These are phyloP conservation scores for Knoxdaviesia proteae DNA, from an alignment of 2,329 filamentous ascomycete genomes.

Conservation along the genomic window DNA sequence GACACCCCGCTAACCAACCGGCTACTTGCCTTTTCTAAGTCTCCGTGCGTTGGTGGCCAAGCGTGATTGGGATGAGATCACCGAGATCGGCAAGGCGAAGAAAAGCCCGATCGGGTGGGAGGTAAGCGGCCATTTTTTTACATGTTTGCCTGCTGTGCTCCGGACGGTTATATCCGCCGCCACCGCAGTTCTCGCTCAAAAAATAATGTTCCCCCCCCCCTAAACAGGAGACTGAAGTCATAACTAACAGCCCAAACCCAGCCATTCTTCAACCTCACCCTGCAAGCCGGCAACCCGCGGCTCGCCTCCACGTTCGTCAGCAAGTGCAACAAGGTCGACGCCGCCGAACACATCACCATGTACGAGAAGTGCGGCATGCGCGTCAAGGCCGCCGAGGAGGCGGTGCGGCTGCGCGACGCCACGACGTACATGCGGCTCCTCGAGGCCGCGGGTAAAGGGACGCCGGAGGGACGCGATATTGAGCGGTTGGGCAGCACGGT, in stretches of 20 bases:
- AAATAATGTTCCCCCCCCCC: neutral
- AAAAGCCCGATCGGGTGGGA: slow-evolving; percentile 95
- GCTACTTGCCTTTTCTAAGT: slow-evolving; percentile 16
- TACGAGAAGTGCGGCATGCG: slow-evolving; percentile 91
- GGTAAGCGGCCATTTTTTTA: slow-evolving; percentile 26
- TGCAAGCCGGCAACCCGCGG: slow-evolving; percentile 77
- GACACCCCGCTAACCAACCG: neutral
- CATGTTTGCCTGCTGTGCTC: neutral
- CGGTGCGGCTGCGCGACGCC: slow-evolving; percentile 59
- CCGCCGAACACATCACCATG: slow-evolving; percentile 62
- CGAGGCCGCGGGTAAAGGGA: slow-evolving; percentile 49
- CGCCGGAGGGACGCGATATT: slow-evolving; percentile 53
- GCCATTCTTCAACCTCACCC: slow-evolving; percentile 79
- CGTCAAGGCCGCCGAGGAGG: slow-evolving; percentile 78
- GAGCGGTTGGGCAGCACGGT: slow-evolving; percentile 50
- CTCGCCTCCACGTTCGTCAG: slow-evolving; percentile 68
- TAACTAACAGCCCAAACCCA: slow-evolving; percentile 12
- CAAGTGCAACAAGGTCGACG: slow-evolving; percentile 57
- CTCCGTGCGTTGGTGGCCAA: slow-evolving; percentile 76
- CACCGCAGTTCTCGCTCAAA: neutral
- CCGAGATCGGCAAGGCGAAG: slow-evolving; percentile 58
- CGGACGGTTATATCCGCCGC: neutral
- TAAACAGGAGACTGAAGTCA: neutral
- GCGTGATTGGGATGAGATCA: slow-evolving; percentile 79
- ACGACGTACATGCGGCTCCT: slow-evolving; percentile 55